These are phyloP conservation scores for Entoloma clypeatum DNA, from an alignment of 1,284 basidiomycete species.

Conservation along the genomic window DNA sequence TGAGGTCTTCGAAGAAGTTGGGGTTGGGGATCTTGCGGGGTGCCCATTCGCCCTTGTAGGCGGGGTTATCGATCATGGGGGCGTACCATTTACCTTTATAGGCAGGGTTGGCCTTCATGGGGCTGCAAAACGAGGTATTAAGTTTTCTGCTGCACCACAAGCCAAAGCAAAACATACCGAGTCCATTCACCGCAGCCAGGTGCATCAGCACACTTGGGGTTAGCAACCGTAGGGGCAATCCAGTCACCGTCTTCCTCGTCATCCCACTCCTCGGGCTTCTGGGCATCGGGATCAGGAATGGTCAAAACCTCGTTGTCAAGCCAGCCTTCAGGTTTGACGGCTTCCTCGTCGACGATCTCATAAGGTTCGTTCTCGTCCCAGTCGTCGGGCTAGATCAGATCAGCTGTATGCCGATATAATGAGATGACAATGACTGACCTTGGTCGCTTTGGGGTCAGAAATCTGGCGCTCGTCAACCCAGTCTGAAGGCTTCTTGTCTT, in stretches of 20 bases:
- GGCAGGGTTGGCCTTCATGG: conserved; percentile 84
- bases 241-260: conserved; percentile 99
- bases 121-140: conserved; percentile 39
- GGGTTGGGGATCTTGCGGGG: conserved; percentile 94
- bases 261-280: conserved; percentile 99
- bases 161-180: conserved; percentile 40
- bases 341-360: conserved; percentile 85
- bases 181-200: conserved; percentile 95
- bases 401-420: not conserved
- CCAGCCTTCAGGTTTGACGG: conserved; percentile 93
- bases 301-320: conserved; percentile 82
- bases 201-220: conserved; percentile 87
- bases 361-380: conserved; percentile 96
- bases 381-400: conserved; percentile 67
- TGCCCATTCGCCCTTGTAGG: conserved; percentile 94
- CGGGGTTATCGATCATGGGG: conserved; percentile 94
- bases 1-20: conserved; percentile 84
- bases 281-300: conserved; percentile 89
- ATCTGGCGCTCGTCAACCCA: conserved; percentile 95
- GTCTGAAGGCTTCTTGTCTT: conserved; percentile 86
- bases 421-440: conserved; percentile 42
- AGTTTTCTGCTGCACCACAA: not conserved
- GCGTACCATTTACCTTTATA: conserved; percentile 98
- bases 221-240: conserved; percentile 85
- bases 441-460: conserved; percentile 79